Percentiles rank a stretch among this genome's conserved stretches.
These are phyloP conservation scores for Paradendryphiella salina DNA, from an alignment of 2,329 filamentous ascomycete genomes.

Conservation along the genomic window DNA sequence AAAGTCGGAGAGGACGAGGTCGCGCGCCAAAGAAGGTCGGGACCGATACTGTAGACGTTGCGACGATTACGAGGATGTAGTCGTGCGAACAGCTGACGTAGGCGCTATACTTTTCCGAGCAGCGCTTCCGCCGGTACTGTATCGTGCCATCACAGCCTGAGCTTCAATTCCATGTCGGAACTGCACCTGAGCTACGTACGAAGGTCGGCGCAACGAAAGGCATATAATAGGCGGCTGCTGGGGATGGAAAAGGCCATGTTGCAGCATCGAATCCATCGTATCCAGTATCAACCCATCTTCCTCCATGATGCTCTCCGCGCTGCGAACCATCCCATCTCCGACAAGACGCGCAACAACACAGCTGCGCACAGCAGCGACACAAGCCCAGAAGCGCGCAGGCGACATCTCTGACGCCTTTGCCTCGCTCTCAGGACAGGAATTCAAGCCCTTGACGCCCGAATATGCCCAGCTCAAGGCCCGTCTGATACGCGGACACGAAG, in stretches of 20 bases:
- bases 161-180: constrained; percentile 27
- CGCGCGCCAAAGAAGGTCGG: constrained; percentile 21
- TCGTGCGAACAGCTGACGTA: constrained; percentile 6
- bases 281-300: constrained; percentile 4
- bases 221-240: constrained; percentile 28
- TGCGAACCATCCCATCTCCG: constrained; percentile 33
- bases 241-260: constrained; percentile 15
- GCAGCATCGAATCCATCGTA: constrained; percentile 6
- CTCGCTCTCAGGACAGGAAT: constrained; percentile 53
- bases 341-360: constrained; percentile 24
- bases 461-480: constrained; percentile 53
- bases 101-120: constrained; percentile 21
- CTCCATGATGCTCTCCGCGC: constrained; percentile 35
- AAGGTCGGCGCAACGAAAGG: constrained; percentile 7
- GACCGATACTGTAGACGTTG: constrained; percentile 19
- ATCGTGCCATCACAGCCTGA: constrained; percentile 17
- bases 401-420: constrained; percentile 57
- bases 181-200: background rate
- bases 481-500: constrained; percentile 54
- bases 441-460: constrained; percentile 50
- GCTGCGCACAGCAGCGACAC: constrained; percentile 37
- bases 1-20: constrained; percentile 17
- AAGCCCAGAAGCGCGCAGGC: constrained; percentile 51
- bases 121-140: constrained; percentile 25
- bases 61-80: constrained; percentile 8